Evolutionary conservation across 1,284 basidiomycete species (phyloP).

Genomic region (Naganishia sp.): DNA sequence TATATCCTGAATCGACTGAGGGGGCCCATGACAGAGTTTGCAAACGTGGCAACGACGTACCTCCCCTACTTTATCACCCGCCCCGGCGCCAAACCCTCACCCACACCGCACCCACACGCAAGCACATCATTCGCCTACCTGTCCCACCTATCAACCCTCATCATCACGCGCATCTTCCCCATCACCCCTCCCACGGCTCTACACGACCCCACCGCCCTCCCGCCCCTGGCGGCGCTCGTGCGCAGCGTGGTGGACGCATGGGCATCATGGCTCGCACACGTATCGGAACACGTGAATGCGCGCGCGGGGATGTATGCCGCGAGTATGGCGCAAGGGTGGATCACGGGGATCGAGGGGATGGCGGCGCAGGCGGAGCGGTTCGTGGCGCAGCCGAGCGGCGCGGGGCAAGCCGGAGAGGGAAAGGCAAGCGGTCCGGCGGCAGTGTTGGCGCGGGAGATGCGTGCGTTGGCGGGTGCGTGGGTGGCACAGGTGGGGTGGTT

Average conservation of each 20-base stretch:
- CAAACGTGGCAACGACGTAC: constrained; percentile 13
- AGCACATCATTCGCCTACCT: constrained; percentile 20
- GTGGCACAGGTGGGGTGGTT: constrained; percentile 20
- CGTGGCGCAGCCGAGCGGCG: background rate
- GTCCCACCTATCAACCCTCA: constrained; percentile 6
- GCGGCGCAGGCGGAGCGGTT: background rate
- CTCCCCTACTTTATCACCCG: constrained; percentile 16
- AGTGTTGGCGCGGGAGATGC: background rate
- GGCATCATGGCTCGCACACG: constrained; percentile 2
- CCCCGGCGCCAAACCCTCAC: background rate
- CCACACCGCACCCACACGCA: background rate
- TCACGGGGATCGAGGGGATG: constrained; percentile 11
- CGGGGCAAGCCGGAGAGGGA: background rate
- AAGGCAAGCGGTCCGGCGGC: background rate
- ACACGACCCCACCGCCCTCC: background rate
- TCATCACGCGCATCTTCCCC: constrained; percentile 15
- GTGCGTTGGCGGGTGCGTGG: background rate
- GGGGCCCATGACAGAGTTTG: constrained; percentile 11
- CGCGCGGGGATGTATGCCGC: constrained; percentile 19
- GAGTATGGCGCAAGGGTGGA: constrained; percentile 16
- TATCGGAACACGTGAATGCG: constrained; percentile 20
- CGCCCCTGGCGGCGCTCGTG: background rate
- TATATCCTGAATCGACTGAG: constrained; percentile 17
- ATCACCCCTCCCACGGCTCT: background rate
- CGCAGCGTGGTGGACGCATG: constrained; percentile 1